These are phyloP conservation scores for Ogataea saltuana DNA, from an alignment of 805 yeast genomes.

Conservation along the genomic window DNA sequence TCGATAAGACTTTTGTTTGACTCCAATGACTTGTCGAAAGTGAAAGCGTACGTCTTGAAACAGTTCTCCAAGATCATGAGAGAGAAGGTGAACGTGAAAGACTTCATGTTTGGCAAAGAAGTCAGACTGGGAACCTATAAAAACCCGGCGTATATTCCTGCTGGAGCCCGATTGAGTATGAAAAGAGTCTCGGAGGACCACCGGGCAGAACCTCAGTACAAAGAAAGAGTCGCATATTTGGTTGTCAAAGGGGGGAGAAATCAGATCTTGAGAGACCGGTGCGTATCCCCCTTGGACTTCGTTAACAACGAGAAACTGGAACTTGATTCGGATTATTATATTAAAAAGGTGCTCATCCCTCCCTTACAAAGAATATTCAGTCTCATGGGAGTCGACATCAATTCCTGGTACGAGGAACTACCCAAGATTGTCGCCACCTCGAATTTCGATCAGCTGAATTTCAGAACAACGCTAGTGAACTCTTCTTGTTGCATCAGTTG, in stretches of 20 bases:
- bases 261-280: conserved; percentile 69
- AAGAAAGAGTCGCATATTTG: conserved; percentile 85
- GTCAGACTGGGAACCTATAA: conserved; percentile 84
- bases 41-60: conserved; percentile 61
- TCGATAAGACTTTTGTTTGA: conserved; percentile 69
- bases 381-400: conserved; percentile 77
- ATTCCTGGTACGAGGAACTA: conserved; percentile 72
- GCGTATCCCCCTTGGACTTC: conserved; percentile 75
- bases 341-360: conserved; percentile 79
- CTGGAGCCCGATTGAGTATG: conserved; percentile 86
- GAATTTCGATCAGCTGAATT: conserved; percentile 16
- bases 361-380: conserved; percentile 85
- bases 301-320: conserved; percentile 42
- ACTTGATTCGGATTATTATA: conserved; percentile 84
- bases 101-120: conserved; percentile 89
- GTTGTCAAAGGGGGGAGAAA: conserved; percentile 61
- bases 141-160: conserved; percentile 71
- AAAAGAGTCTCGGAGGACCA: conserved; percentile 62
- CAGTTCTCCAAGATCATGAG: conserved; percentile 67
- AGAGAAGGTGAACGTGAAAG: conserved; percentile 70
- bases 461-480: conserved; percentile 25
- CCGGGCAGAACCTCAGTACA: conserved; percentile 80
- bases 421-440: conserved; percentile 41
- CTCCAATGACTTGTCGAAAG: conserved; percentile 65
- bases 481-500: conserved; percentile 35